Conservation (phyloP, 257 asterid species). For the Plantago major region DNA sequence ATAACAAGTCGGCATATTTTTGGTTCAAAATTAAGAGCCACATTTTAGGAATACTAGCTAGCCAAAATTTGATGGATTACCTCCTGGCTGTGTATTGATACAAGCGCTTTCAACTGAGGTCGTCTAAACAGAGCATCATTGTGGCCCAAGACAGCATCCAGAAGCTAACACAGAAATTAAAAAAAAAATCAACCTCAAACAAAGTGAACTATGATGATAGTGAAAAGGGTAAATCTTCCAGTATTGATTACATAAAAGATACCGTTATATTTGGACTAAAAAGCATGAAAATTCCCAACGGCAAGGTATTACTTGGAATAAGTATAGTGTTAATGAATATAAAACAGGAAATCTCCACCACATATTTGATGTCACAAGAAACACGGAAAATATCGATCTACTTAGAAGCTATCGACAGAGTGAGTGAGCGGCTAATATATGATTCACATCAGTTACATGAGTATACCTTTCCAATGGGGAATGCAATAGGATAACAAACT, state of each 20-base stretch:
- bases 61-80: conserved; percentile 30
- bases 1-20: not conserved
- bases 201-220: not conserved
- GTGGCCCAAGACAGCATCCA: conserved; percentile 87
- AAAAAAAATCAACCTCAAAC: not conserved
- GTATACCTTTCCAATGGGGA: conserved; percentile 86
- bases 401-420: not conserved
- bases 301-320: too few species aligned
- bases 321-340: too few species aligned
- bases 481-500: conserved; percentile 79
- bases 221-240: conserved; percentile 1
- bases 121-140: conserved; percentile 75
- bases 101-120: conserved; percentile 95
- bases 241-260: too few species aligned
- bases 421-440: not conserved
- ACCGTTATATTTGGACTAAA: too few species aligned
- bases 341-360: too few species aligned
- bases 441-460: not conserved
- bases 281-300: too few species aligned
- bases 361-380: too few species aligned
- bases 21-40: not conserved
- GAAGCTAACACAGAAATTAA: conserved; percentile 39
- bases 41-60: not conserved
- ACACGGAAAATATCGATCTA: not conserved
- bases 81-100: conserved; percentile 91